A percentile compares a stretch with the other conserved stretches of the same genome.
Conservation (phyloP, 306 rosid genomes). For the Arachis hypogaea region DNA sequence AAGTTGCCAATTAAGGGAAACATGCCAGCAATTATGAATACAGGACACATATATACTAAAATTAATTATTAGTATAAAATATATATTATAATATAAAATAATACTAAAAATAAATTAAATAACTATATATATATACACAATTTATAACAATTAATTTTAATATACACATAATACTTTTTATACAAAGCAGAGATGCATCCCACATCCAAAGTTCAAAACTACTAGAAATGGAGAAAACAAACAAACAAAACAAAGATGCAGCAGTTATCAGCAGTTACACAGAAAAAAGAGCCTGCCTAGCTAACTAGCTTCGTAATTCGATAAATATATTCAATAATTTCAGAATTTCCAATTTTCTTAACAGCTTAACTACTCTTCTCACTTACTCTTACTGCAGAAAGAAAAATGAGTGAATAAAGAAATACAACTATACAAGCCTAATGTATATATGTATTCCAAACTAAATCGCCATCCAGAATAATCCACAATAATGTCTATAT, state of each 20-base stretch:
- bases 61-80: too few relatives aligned
- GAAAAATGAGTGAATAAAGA: constrained; percentile 1
- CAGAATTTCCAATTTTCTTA: not conserved
- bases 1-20: constrained; percentile 1
- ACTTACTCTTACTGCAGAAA: not conserved
- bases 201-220: not conserved
- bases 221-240: not conserved
- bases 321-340: too few relatives aligned
- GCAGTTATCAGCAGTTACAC: constrained; percentile 22
- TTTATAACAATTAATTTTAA: too few relatives aligned
- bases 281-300: not conserved
- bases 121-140: too few relatives aligned
- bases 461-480: not conserved
- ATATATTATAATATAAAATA: too few relatives aligned
- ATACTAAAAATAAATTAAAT: too few relatives aligned
- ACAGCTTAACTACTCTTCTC: not conserved
- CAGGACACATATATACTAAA: not conserved
- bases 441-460: not conserved
- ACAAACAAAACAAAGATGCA: not conserved
- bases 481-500: not conserved
- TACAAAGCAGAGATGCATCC: not conserved
- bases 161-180: too few relatives aligned
- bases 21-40: not conserved
- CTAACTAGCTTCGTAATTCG: not conserved
- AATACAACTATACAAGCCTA: not conserved